These are phyloP conservation scores for Mycena leptocephala DNA, from an alignment of 768 basidiomycete species.

Conservation along the genomic window DNA sequence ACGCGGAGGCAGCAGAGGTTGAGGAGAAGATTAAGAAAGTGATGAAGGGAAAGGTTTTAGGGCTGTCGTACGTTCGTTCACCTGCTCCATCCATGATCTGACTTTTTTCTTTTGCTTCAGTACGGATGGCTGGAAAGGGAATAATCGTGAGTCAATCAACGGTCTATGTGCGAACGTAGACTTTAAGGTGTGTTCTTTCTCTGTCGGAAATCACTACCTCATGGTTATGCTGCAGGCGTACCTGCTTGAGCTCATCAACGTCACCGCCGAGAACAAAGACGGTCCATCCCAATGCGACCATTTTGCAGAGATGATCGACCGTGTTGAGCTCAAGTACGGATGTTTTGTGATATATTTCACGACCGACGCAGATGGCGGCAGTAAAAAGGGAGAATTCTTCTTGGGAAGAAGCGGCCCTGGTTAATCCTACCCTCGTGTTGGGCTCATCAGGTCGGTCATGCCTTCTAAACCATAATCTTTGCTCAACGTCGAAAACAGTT, in stretches of 20 bases:
- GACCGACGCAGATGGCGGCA: conserved; percentile 27
- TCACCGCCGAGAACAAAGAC: conserved; percentile 15
- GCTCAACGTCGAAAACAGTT: not conserved
- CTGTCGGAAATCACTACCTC: too few relatives aligned
- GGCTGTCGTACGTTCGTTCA: conserved; percentile 1
- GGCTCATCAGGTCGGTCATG: conserved; percentile 26
- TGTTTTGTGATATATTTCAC: conserved; percentile 22
- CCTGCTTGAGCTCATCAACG: conserved; percentile 17
- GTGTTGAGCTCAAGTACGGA: conserved; percentile 5
- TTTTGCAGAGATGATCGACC: conserved; percentile 12
- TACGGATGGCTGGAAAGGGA: conserved; percentile 14
- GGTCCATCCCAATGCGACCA: not conserved
- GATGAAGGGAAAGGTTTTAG: not conserved
- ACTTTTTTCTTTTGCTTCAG: not conserved
- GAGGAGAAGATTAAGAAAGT: not conserved
- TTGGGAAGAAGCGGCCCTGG: conserved; percentile 17
- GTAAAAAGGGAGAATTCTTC: conserved; percentile 21
- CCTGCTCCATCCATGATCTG: not conserved
- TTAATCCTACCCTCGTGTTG: conserved; percentile 27
- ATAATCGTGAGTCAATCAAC: not conserved
- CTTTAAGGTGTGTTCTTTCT: not conserved
- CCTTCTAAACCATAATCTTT: not conserved
- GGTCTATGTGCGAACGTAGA: not conserved
- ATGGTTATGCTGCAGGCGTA: not conserved
- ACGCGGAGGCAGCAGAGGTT: conserved; percentile 6